Evolutionary conservation across 208 protist genomes (phyloP), one percentile per base, ranked within the genome.

Genomic region (Acanthamoeba lenticulata): DNA sequence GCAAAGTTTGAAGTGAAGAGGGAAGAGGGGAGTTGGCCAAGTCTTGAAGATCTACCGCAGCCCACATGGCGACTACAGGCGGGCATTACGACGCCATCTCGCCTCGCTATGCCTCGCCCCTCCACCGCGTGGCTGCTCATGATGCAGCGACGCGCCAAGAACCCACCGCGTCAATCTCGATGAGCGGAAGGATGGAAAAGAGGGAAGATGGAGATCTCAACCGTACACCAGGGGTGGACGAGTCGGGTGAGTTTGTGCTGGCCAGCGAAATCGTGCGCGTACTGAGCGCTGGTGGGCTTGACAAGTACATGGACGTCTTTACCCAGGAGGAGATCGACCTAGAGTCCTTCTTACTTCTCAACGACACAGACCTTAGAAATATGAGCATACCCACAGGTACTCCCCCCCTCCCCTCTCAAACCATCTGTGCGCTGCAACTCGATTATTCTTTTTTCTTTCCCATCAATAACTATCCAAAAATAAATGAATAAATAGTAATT

Each of bases 261-360:
- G 77, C 77, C 44, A n/a, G 29, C 77, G 77, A 86, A 57, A 86
- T 86, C 77, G 44, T 57, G 27, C 38, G 77, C 1, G 77, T 57
- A 29, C n/a, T 86, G 1, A 86, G 77, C 42, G 77, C 77, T 7
- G 77, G 77, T 19, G 85, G 85, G 21, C 55, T 91, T 24, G 85
- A 93, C 42, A 74, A 62, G 45, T 93, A 93, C 49, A 57, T 40
- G 4, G 42, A 49, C 21, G 44, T 74, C 29, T 93, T 93, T 36
- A 55, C 40, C 32, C 40, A 81, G 49, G 89, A 93, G 89, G 89
- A 93, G 40, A 93, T 93, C 55, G 44, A 74, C 29, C 34, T 83
- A 15, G 67, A 93, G 67, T 49, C 89, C 32, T 93, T 93, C 89
- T 42, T 93, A n/a, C 21, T 93, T 32, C 89, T 93, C 67, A 93